phyloP scores from a whole-genome alignment of 2,329 filamentous ascomycete species.

The Neonectria sp. region DNA sequence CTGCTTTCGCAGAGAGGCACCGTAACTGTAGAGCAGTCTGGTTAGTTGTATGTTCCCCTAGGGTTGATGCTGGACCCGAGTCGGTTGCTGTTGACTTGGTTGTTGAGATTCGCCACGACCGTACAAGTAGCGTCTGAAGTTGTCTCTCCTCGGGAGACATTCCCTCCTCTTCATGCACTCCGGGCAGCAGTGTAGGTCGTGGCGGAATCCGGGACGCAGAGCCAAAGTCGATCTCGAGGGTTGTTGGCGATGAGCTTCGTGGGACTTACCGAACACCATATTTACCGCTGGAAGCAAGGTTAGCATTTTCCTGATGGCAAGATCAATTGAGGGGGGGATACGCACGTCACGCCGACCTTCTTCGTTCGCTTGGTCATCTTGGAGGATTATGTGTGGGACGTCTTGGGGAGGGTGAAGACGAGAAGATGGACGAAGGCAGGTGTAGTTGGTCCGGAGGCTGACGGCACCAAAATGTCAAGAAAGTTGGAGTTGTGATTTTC shows the following conservation, averaged over 20 bases:
- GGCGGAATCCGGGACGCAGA: conserved; percentile 29
- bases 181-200: conserved; percentile 29
- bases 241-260: conserved; percentile 36
- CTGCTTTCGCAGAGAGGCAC: conserved; percentile 98
- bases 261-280: conserved; percentile 91
- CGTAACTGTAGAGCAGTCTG: conserved; percentile 77
- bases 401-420: conserved; percentile 53
- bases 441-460: conserved; percentile 51
- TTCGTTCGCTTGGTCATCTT: conserved; percentile 96
- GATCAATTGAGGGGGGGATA: conserved; percentile 42
- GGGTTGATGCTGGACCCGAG: conserved; percentile 17
- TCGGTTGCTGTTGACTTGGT: conserved; percentile 22
- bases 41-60: conserved; percentile 46
- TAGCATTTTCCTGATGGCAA: conserved; percentile 44
- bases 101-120: conserved; percentile 27
- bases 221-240: conserved; percentile 38
- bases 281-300: conserved; percentile 72
- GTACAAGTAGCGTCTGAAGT: conserved; percentile 8
- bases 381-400: conserved; percentile 61
- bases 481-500: conserved; percentile 58
- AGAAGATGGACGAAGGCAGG: conserved; percentile 50
- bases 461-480: conserved; percentile 52
- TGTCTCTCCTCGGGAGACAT: conserved; percentile 9
- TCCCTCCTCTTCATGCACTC: conserved; percentile 17
- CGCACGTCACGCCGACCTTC: conserved; percentile 94